Evolutionary conservation across 1,139 yeast species (phyloP).

Genomic region (Groenewaldozyma auringiensis): DNA sequence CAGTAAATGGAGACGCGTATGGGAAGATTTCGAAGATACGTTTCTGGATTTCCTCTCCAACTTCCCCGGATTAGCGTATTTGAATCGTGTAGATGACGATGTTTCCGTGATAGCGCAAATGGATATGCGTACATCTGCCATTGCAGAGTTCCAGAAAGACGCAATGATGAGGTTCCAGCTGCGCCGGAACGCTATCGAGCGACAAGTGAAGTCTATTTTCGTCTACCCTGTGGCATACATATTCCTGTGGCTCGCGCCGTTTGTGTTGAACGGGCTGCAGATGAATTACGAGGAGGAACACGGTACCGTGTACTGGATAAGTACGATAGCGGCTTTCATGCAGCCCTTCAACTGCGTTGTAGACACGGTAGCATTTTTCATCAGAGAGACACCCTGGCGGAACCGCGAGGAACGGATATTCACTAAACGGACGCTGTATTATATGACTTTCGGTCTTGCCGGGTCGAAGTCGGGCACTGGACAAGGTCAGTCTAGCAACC

Average conservation of each 20-base stretch:
- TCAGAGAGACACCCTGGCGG: constrained; percentile 74
- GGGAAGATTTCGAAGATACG: background rate
- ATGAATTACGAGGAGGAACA: constrained; percentile 37
- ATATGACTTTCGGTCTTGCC: background rate
- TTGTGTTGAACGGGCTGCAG: constrained; percentile 61
- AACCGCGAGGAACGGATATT: constrained; percentile 28
- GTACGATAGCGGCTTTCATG: constrained; percentile 61
- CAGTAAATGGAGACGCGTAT: background rate
- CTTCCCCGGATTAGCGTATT: constrained; percentile 26
- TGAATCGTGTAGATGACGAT: constrained; percentile 9
- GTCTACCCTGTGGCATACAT: constrained; percentile 79
- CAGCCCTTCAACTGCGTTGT: constrained; percentile 77
- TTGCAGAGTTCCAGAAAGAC: constrained; percentile 45
- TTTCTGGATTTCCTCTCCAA: constrained; percentile 13
- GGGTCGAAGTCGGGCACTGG: no score
- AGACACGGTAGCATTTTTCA: constrained; percentile 66
- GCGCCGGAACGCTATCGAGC: constrained; percentile 59
- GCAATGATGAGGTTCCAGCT: constrained; percentile 51
- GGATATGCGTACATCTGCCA: constrained; percentile 24
- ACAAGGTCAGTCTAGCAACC: no score
- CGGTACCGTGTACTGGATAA: constrained; percentile 55
- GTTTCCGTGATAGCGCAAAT: constrained; percentile 2
- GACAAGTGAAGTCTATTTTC: constrained; percentile 73
- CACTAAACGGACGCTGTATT: constrained; percentile 19
- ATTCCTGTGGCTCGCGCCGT: constrained; percentile 74